phyloP scores from a whole-genome alignment of 2,329 filamentous ascomycete species.

The Fusarium sp. region DNA sequence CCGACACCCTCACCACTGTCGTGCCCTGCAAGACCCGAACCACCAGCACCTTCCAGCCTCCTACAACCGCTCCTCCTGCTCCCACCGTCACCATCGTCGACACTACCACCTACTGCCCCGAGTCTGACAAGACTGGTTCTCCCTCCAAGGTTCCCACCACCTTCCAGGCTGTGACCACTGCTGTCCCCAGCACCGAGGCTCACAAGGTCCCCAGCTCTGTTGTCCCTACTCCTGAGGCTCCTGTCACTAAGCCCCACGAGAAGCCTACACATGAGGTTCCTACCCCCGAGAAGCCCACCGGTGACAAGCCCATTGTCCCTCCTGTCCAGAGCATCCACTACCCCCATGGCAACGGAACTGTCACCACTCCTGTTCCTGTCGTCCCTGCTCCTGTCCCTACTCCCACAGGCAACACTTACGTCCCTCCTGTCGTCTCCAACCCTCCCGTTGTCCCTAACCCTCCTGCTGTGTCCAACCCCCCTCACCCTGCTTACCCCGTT shows the following conservation, averaged over 20 bases:
- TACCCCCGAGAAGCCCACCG: slow-evolving; percentile 20
- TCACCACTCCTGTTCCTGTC: slow-evolving; percentile 22
- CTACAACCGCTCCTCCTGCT: slow-evolving; percentile 33
- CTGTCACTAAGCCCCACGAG: neutral
- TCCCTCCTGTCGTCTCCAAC: slow-evolving; percentile 8
- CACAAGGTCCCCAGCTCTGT: neutral
- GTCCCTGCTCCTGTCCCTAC: slow-evolving; percentile 1
- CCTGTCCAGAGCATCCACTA: slow-evolving; percentile 22
- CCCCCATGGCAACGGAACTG: slow-evolving; percentile 34
- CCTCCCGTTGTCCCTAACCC: neutral
- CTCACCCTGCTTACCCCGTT: neutral
- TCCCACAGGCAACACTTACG: slow-evolving; percentile 1
- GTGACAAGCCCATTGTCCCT: slow-evolving; percentile 12
- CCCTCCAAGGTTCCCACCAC: slow-evolving; percentile 7
- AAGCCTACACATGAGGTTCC: slow-evolving; percentile 3
- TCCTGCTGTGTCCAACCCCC: neutral
- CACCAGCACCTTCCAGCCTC: slow-evolving; percentile 45
- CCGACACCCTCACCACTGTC: slow-evolving; percentile 45
- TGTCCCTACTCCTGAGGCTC: neutral
- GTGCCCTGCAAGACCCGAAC: slow-evolving; percentile 45
- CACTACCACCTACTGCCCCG: slow-evolving; percentile 36
- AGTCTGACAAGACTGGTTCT: slow-evolving; percentile 16
- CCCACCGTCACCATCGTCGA: slow-evolving; percentile 42
- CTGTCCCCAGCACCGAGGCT: neutral
- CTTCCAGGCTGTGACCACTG: slow-evolving; percentile 15